Evolutionary conservation across 1,139 yeast species (phyloP), one percentile per base, ranked within the genome.

Genomic region (Geotrichum cucujoidarum): DNA sequence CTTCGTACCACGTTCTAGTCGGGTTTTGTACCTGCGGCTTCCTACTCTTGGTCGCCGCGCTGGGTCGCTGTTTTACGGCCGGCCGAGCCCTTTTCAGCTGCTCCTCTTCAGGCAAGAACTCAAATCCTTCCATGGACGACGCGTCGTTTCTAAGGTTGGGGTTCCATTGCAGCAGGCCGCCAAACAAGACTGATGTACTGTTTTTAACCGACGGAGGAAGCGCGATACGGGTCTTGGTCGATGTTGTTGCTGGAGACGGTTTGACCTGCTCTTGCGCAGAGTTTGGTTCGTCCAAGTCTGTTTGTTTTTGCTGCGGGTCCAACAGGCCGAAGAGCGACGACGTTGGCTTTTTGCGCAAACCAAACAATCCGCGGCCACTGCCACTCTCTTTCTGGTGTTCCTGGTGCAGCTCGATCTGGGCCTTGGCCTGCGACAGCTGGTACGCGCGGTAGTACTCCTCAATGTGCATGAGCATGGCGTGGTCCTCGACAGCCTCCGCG

Each of bases 391-490:
- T 6, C 8, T 10, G 8, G 27, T 30, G 30, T 41, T 24, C 18
- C 25, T 43, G 21, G 17, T 42, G 38, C 21, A 29, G 24, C 38
- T 47, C 43, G 3, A 42, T 27, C 5, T 39, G 46, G n/a, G 33
- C 32, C 11, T 33, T 29, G 4, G 36, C 43, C 18, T 47, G 36
- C 18, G 34, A 34, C 7, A 30, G 30, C 16, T 37, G 37, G 22
- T 35, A 35, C 18, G 27, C 43, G 14, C 39, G 38, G 30, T 43
- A 48, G 29, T 47, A 50, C 14, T 20, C 32, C 7, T 38, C 48
- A 22, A 50, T 42, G 20, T 33, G 40, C 29, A 25, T 44, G 8
- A 31, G 33, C 33, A 46, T 20, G 8, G 22, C 22, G 20, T 1
- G 10, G 18, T 50, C 42, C 6, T 37, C 27, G 16, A 50, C 38